A percentile compares a stretch with the other conserved stretches of the same genome.
Evolutionary conservation across 1,284 basidiomycete genomes (phyloP).

Genomic region (Fomitiporia mediterranea): DNA sequence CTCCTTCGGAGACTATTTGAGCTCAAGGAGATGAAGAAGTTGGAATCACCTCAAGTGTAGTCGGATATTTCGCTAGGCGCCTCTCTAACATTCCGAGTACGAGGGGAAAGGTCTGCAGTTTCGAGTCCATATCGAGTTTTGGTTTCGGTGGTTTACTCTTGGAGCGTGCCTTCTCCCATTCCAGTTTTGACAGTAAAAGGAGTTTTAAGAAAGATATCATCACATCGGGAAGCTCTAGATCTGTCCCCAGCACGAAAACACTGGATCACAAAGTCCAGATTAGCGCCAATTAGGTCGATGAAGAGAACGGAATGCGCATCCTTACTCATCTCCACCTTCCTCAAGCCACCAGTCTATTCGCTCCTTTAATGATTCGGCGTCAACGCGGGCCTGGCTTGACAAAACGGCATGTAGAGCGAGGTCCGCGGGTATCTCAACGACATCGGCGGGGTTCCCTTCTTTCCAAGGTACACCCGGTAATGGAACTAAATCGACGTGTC

Average conservation of each 20-base stretch:
- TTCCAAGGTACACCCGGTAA: constrained; percentile 35
- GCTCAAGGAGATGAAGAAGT: not conserved
- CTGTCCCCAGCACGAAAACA: constrained; percentile 56
- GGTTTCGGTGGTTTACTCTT: constrained; percentile 82
- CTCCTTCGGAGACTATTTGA: too few species aligned
- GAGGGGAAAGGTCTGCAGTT: constrained; percentile 37
- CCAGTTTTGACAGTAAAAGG: constrained; percentile 51
- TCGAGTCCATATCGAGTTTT: constrained; percentile 45
- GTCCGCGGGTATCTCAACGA: constrained; percentile 83
- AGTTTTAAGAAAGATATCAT: constrained; percentile 72
- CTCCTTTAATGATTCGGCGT: constrained; percentile 36
- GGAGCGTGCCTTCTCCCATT: constrained; percentile 59
- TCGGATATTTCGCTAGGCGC: constrained; percentile 54
- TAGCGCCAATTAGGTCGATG: not conserved
- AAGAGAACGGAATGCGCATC: too few species aligned
- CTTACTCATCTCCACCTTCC: constrained; percentile 85
- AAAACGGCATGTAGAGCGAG: constrained; percentile 52
- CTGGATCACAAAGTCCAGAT: constrained; percentile 33
- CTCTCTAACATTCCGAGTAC: constrained; percentile 45
- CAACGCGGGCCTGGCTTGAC: constrained; percentile 26
- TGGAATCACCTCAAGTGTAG: constrained; percentile 48
- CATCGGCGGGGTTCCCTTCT: constrained; percentile 78
- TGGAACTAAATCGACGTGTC: constrained; percentile 81
- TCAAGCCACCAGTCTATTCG: constrained; percentile 91
- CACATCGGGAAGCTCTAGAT: constrained; percentile 54